Percentiles rank a stretch among this genome's conserved stretches.
Conservation (phyloP, 2,329 filamentous ascomycete species). For the Arthroderma sp. region DNA sequence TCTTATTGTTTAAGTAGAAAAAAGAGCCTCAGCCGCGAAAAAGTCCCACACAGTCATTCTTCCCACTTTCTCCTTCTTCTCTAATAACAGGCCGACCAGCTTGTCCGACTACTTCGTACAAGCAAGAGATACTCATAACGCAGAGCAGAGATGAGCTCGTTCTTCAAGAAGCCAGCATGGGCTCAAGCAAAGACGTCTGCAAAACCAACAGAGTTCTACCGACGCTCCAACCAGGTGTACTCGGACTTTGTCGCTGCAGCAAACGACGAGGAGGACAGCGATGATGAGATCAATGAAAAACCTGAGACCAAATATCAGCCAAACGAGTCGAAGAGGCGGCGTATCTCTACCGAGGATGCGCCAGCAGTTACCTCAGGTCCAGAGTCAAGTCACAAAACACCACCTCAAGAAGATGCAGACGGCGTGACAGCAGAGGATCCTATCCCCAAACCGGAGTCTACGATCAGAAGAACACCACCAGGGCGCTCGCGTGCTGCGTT, state of each 20-base stretch:
- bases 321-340: conserved; percentile 16
- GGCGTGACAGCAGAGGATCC: neutral
- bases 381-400: neutral
- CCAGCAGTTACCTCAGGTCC: neutral
- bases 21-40: neutral
- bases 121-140: neutral
- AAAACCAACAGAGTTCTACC: conserved; percentile 35
- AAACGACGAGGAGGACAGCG: conserved; percentile 8
- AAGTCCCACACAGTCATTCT: neutral
- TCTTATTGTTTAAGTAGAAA: neutral
- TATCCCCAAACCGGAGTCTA: neutral
- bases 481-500: neutral
- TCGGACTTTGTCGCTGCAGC: conserved; percentile 33
- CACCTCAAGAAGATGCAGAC: neutral
- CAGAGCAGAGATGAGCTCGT: conserved; percentile 18
- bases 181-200: conserved; percentile 30
- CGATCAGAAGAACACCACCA: neutral
- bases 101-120: too few species aligned
- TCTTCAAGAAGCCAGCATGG: conserved; percentile 46
- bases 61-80: neutral
- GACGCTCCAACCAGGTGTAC: conserved; percentile 37
- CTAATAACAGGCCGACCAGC: neutral
- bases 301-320: conserved; percentile 12
- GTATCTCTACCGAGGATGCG: conserved; percentile 17
- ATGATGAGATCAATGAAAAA: conserved; percentile 12